These are phyloP conservation scores for Eutrema salsugineum DNA, from an alignment of 441 rosid species.

Conservation along the genomic window DNA sequence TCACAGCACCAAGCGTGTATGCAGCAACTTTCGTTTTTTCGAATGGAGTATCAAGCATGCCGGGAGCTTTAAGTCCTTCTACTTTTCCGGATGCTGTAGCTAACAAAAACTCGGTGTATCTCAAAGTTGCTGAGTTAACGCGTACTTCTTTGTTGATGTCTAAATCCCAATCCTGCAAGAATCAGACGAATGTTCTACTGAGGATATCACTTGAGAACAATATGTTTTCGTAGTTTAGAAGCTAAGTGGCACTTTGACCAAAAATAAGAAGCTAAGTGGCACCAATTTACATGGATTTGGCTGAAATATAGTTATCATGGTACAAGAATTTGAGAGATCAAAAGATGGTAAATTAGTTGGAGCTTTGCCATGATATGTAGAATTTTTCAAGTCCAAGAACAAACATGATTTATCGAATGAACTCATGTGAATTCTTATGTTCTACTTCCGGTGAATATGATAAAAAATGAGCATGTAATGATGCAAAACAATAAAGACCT, in stretches of 20 bases:
- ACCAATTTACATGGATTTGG: background rate
- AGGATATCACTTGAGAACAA: background rate
- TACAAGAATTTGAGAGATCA: background rate
- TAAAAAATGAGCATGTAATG: background rate
- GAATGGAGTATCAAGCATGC: conserved; percentile 89
- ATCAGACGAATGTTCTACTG: background rate
- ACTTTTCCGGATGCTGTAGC: conserved; percentile 96
- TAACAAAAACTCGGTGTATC: conserved; percentile 80
- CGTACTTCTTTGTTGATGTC: conserved; percentile 49
- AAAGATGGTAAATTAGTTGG: background rate
- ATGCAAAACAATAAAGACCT: background rate
- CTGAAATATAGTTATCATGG: background rate
- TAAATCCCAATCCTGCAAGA: conserved; percentile 79
- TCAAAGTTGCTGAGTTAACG: conserved; percentile 64
- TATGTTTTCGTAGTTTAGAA: background rate
- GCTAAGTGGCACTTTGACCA: too few species aligned
- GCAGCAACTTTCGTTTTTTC: conserved; percentile 95
- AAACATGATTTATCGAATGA: background rate
- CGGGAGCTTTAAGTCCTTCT: conserved; percentile 88
- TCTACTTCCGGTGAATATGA: background rate
- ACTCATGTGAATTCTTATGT: background rate
- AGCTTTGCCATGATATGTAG: background rate
- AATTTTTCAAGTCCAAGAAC: background rate
- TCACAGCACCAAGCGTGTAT: conserved; percentile 84
- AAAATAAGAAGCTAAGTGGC: background rate